Conservation (phyloP, 164 flowering plant genomes). For the Magnolia kwangsiensis region DNA sequence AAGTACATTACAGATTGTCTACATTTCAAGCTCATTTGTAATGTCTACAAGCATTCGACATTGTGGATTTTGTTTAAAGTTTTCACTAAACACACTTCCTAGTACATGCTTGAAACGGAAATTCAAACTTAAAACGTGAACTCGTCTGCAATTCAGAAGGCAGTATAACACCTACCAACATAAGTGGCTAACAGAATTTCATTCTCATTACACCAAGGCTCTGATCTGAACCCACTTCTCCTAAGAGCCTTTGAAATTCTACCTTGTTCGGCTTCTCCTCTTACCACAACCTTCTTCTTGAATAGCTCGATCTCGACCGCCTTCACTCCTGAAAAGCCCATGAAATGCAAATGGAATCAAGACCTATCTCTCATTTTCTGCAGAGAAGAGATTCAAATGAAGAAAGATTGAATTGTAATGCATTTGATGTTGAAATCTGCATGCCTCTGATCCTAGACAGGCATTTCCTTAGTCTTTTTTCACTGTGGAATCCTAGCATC, state of each 20-base stretch:
- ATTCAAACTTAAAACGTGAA: neutral
- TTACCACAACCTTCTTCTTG: constrained; percentile 6
- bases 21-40: neutral
- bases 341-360: neutral
- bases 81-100: neutral
- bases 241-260: neutral
- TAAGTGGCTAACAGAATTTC: constrained; percentile 7
- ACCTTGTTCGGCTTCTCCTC: constrained; percentile 11
- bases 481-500: neutral
- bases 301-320: constrained; percentile 8
- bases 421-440: neutral
- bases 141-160: neutral
- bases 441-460: neutral
- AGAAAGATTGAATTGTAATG: neutral
- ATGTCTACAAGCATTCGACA: neutral
- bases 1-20: neutral
- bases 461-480: neutral
- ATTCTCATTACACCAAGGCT: constrained; percentile 9
- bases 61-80: neutral
- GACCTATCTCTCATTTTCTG: neutral
- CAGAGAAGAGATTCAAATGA: neutral
- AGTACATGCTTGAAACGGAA: neutral
- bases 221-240: constrained; percentile 11
- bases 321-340: constrained; percentile 5
- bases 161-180: neutral